A percentile compares a stretch with the other conserved stretches of the same genome.
Evolutionary conservation across 768 basidiomycete genomes (phyloP).

Genomic region (Atractiella rhizophila): DNA sequence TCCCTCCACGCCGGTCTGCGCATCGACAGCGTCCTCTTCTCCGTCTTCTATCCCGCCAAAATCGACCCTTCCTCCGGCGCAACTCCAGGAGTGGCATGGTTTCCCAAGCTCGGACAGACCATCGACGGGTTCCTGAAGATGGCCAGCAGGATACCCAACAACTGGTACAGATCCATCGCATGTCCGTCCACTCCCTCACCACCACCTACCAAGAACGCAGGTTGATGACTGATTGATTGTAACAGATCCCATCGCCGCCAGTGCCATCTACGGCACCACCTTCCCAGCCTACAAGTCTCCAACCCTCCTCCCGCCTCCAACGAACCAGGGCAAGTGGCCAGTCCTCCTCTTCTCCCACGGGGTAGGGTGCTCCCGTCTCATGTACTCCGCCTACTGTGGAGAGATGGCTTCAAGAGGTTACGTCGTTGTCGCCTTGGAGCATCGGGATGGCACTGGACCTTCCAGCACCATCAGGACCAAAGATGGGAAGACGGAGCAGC

Average conservation of each 20-base stretch:
- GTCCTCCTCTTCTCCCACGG: conserved; percentile 10
- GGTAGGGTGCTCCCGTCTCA: conserved; percentile 8
- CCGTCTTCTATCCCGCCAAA: conserved; percentile 13
- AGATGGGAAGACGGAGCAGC: conserved; percentile 18
- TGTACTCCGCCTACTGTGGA: conserved; percentile 30
- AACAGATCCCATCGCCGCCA: conserved; percentile 4
- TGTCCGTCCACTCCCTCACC: neutral
- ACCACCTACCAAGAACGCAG: neutral
- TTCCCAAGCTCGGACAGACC: conserved; percentile 5
- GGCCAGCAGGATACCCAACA: conserved; percentile 2
- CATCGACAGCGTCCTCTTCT: conserved; percentile 10
- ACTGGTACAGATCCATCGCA: conserved; percentile 4
- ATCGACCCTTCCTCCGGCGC: neutral
- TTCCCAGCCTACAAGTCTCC: conserved; percentile 8
- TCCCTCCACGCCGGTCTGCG: neutral
- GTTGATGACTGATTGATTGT: no score
- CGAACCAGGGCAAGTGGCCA: conserved; percentile 5
- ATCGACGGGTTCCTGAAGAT: conserved; percentile 11
- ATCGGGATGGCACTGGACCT: conserved; percentile 53
- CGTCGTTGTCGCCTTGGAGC: conserved; percentile 58
- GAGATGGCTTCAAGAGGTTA: conserved; percentile 50
- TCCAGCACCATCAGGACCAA: conserved; percentile 25
- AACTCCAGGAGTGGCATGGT: conserved; percentile 3
- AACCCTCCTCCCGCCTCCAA: neutral
- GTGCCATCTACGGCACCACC: conserved; percentile 9